phyloP scores from a whole-genome alignment of 306 rosid species.

The Senna siamea region DNA sequence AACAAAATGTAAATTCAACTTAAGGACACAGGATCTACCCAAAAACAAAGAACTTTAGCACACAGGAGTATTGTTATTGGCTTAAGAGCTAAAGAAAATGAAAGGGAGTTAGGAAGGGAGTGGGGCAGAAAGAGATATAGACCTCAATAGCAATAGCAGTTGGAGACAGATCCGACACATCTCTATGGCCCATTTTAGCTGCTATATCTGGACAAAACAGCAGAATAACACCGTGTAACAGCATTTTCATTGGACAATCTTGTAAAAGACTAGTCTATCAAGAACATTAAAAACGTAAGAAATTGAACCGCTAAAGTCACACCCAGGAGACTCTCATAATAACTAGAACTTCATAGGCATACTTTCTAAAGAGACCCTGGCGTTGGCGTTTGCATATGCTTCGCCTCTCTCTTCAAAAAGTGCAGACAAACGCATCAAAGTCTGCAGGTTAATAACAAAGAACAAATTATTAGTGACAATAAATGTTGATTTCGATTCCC shows the following conservation, averaged over 20 bases:
- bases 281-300: not conserved
- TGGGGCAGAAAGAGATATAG: conserved; percentile 24
- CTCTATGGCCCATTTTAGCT: conserved; percentile 54
- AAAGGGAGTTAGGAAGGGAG: conserved; percentile 8
- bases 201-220: conserved; percentile 64
- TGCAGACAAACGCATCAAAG: conserved; percentile 57
- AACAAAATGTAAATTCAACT: not conserved
- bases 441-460: conserved; percentile 51
- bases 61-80: not conserved
- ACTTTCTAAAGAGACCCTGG: conserved; percentile 78
- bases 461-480: conserved; percentile 1
- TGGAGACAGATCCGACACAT: conserved; percentile 66
- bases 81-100: not conserved
- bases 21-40: not conserved
- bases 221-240: not conserved
- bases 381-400: conserved; percentile 73
- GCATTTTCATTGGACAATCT: conserved; percentile 13
- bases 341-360: conserved; percentile 31
- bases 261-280: not conserved
- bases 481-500: conserved; percentile 3
- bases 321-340: too few relatives aligned
- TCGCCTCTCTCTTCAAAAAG: conserved; percentile 70
- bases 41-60: not conserved
- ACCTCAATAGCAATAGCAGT: conserved; percentile 79
- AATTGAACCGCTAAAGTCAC: too few relatives aligned